Evolutionary conservation across 2,329 filamentous ascomycete species (phyloP).

Genomic region (Reticulascus tulasneorum): DNA sequence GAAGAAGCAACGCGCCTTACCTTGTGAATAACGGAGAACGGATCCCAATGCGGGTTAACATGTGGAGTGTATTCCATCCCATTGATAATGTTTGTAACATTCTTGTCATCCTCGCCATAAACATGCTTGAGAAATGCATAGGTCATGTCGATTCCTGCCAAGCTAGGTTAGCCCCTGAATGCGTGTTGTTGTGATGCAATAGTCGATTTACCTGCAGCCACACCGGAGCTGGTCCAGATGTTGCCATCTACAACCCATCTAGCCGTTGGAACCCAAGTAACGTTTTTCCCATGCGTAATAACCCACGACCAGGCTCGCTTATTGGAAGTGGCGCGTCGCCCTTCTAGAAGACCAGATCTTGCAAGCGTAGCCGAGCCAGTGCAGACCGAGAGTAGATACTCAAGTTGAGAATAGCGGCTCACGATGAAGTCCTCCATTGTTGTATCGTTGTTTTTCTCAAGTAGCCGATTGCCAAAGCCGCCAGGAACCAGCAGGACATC

Average conservation of each 20-base stretch:
- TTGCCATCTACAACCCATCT: conserved; percentile 59
- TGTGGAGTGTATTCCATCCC: conserved; percentile 18
- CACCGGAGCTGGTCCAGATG: conserved; percentile 58
- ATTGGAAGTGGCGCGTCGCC: conserved; percentile 56
- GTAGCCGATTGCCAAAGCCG: conserved; percentile 26
- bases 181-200: background rate
- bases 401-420: conserved; percentile 34
- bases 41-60: conserved; percentile 17
- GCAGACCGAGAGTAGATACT: conserved; percentile 58
- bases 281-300: conserved; percentile 34
- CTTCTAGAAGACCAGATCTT: conserved; percentile 51
- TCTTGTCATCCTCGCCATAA: conserved; percentile 23
- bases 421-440: conserved; percentile 37
- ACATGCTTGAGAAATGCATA: conserved; percentile 31
- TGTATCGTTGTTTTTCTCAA: conserved; percentile 12
- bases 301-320: conserved; percentile 48
- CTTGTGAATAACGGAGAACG: conserved; percentile 18
- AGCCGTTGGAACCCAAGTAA: conserved; percentile 52
- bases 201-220: conserved; percentile 42
- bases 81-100: conserved; percentile 15
- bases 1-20: conserved; percentile 3
- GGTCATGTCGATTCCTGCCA: conserved; percentile 33
- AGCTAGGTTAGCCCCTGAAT: background rate
- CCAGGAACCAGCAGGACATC: conserved; percentile 36
- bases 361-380: conserved; percentile 55